Evolutionary conservation across 2,329 filamentous ascomycete species (phyloP).

Genomic region (Fusarium torulosum): DNA sequence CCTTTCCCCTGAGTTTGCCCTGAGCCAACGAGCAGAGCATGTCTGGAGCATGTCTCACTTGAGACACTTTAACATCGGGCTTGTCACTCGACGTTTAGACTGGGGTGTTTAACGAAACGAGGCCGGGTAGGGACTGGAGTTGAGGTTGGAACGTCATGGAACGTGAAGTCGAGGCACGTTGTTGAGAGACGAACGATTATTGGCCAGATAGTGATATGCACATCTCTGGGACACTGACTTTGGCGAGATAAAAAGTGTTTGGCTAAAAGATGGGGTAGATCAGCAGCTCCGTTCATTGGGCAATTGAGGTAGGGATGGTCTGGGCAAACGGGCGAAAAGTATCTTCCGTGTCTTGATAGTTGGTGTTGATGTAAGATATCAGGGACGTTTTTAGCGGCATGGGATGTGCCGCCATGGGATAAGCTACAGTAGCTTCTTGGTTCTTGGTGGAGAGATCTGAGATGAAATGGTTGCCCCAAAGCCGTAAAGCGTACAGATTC

Average conservation of each 20-base stretch:
- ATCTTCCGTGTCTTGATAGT: constrained; percentile 7
- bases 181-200: constrained; percentile 37
- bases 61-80: constrained; percentile 10
- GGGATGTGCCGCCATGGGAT: constrained; percentile 38
- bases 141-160: constrained; percentile 34
- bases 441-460: neutral
- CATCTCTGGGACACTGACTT: constrained; percentile 35
- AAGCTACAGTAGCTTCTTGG: constrained; percentile 8
- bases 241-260: constrained; percentile 38
- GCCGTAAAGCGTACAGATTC: neutral
- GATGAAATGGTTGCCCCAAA: neutral
- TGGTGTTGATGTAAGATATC: constrained; percentile 15
- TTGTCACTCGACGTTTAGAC: constrained; percentile 11
- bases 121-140: constrained; percentile 20
- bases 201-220: constrained; percentile 38
- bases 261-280: constrained; percentile 47
- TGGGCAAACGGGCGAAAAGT: constrained; percentile 2
- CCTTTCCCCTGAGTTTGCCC: constrained; percentile 36
- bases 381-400: constrained; percentile 34
- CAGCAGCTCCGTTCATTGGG: constrained; percentile 33
- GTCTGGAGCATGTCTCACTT: constrained; percentile 35
- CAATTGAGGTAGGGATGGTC: constrained; percentile 30
- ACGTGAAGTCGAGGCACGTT: constrained; percentile 45
- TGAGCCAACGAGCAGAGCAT: constrained; percentile 16
- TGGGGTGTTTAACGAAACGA: constrained; percentile 13